Base-by-base conservation (phyloP, 331 rosid species). In the Cydonia oblonga region DNA sequence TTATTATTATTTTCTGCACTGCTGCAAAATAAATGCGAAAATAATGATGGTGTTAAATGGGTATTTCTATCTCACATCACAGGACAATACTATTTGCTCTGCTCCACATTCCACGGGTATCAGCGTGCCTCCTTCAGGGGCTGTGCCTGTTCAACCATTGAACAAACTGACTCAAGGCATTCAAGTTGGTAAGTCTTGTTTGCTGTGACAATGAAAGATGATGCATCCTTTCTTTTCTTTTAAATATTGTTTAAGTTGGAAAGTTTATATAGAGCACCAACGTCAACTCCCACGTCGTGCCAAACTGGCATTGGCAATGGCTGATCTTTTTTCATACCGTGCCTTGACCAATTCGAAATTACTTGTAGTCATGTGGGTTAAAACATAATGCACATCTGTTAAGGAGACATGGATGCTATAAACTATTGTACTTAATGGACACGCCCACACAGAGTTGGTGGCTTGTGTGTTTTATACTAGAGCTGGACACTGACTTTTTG, bases 101-200 rank as follows among this genome's bases (percentile, higher is more conserved):
- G 44, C 71, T 12, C 81, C 79, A 72, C 81, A 44, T 57, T 49
- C 87, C 58, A 42, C 67, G 35, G 68, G 71, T 74, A 69, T 33
- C 33, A 57, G 56, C 52, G 67, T 63, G 14, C 79, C 80, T 28
- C 61, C 83, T 53, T 69, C 63, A n/a, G 85, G 75, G 72, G 69
- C 86, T 30, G 51, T 22, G 80, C 76, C 75, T 16, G 76, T 72
- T 69, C 81, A 87, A 56, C 60, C 54, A 56, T 75, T 22, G 72
- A 80, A 60, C 68, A 84, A 81, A 72, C 69, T 46, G 70, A 32
- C 69, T 75, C 82, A 70, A 44, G 81, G 85, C 22, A 57, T 58
- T 78, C 87, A 79, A 67, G 84, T 73, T 62, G 96, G 98, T 93
- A 78, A 89, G 92, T 87, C 68, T 64, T 77, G 66, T 82, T 73